These are phyloP conservation scores for Medicago lupulina DNA, from an alignment of 306 rosid genomes.

Conservation along the genomic window DNA sequence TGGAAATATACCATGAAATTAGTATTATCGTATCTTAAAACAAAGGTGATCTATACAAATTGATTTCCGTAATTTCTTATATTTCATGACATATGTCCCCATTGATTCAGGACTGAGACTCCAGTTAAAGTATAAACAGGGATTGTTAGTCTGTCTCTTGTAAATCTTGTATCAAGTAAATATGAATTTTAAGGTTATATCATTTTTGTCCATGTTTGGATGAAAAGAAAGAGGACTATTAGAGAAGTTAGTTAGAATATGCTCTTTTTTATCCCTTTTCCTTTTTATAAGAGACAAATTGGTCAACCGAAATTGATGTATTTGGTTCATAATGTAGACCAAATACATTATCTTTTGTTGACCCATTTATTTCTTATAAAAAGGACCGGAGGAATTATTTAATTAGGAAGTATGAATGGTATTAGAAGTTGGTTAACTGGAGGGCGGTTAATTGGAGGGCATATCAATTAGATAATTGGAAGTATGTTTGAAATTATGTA, in stretches of 20 bases:
- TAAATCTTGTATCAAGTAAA: not conserved
- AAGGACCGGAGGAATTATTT: no score
- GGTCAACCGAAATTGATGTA: no score
- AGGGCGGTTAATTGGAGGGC: not conserved
- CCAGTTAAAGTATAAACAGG: conserved; percentile 3
- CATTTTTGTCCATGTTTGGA: conserved; percentile 4
- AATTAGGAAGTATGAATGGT: not conserved
- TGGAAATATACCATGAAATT: not conserved
- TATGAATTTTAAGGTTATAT: conserved; percentile 10
- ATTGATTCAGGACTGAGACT: not conserved
- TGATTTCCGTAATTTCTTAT: not conserved
- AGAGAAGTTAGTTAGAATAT: conserved; percentile 17
- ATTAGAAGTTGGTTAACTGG: no score
- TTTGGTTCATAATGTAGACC: no score
- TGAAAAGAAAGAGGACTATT: not conserved
- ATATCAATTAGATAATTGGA: not conserved
- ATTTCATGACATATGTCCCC: not conserved
- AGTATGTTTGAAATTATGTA: no score
- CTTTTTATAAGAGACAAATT: no score
- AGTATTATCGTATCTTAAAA: not conserved
- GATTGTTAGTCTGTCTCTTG: not conserved
- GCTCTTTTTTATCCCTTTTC: not conserved
- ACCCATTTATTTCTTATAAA: no score
- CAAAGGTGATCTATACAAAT: not conserved
- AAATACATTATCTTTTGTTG: no score